phyloP scores from a whole-genome alignment of 1,284 basidiomycete genomes.

The Meripilus lineatus region DNA sequence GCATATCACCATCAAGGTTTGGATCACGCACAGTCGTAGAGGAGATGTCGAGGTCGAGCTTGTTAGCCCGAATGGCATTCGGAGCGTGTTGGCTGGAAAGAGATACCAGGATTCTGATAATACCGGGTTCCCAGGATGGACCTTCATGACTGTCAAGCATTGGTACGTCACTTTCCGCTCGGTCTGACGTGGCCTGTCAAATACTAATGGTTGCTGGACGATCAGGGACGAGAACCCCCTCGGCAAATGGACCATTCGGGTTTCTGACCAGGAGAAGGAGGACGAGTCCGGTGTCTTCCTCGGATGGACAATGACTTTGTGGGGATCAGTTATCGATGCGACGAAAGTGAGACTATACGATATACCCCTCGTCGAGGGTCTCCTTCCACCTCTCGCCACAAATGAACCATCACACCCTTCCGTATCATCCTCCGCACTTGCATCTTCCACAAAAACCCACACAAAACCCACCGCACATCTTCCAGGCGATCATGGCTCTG shows the following conservation, averaged over 20 bases:
- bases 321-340: conserved; percentile 86
- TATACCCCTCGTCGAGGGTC: conserved; percentile 48
- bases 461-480: conserved; percentile 87
- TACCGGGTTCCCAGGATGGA: conserved; percentile 89
- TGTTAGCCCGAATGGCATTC: conserved; percentile 81
- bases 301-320: conserved; percentile 91
- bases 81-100: conserved; percentile 77
- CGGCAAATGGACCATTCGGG: conserved; percentile 89
- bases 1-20: conserved; percentile 91
- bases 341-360: conserved; percentile 62
- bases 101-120: conserved; percentile 66
- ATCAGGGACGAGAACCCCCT: conserved; percentile 92
- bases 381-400: conserved; percentile 43
- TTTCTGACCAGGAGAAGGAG: conserved; percentile 68
- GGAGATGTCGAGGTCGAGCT: conserved; percentile 95
- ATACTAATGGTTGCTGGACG: no score
- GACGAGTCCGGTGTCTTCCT: conserved; percentile 75
- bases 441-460: conserved; percentile 51
- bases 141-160: conserved; percentile 97
- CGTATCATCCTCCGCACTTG: conserved; percentile 29
- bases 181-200: no score
- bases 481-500: conserved; percentile 77
- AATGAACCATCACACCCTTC: conserved; percentile 19
- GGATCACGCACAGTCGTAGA: conserved; percentile 83
- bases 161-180: conserved; percentile 57